phyloP scores from a whole-genome alignment of 2,329 filamentous ascomycete species.

The Clarireedia homoeocarpa region DNA sequence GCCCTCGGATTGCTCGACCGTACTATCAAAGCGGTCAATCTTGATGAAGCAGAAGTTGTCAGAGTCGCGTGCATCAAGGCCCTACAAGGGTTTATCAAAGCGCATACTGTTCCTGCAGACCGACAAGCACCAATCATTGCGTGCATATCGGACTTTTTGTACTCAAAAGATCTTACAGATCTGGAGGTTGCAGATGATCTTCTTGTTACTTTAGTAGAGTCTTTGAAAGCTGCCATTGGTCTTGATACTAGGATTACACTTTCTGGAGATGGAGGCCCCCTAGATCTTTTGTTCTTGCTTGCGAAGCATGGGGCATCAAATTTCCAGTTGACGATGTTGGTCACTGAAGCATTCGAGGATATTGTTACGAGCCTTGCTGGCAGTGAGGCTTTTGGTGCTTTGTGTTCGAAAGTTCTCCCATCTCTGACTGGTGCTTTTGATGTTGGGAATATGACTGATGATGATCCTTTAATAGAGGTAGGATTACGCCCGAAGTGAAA shows the following conservation, averaged over 20 bases:
- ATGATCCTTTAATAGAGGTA: slow-evolving; percentile 73
- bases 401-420: slow-evolving; percentile 82
- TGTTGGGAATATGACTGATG: slow-evolving; percentile 75
- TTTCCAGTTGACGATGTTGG: slow-evolving; percentile 82
- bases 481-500: slow-evolving; percentile 21
- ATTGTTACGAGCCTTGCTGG: slow-evolving; percentile 65
- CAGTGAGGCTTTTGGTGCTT: slow-evolving; percentile 60
- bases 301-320: slow-evolving; percentile 83
- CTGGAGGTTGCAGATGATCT: slow-evolving; percentile 86
- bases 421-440: slow-evolving; percentile 85
- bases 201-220: slow-evolving; percentile 81
- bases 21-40: slow-evolving; percentile 66
- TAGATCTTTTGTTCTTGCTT: slow-evolving; percentile 80
- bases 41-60: slow-evolving; percentile 77
- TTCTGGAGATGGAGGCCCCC: slow-evolving; percentile 60
- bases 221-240: slow-evolving; percentile 73
- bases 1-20: slow-evolving; percentile 58
- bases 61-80: slow-evolving; percentile 88
- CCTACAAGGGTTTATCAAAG: slow-evolving; percentile 58
- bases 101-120: slow-evolving; percentile 40
- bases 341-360: slow-evolving; percentile 87
- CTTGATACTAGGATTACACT: slow-evolving; percentile 71
- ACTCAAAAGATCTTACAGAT: slow-evolving; percentile 71
- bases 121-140: slow-evolving; percentile 54
- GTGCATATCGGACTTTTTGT: slow-evolving; percentile 64